Base-by-base conservation (phyloP, 1,284 basidiomycete species). In the Taiwanofungus camphoratus region DNA sequence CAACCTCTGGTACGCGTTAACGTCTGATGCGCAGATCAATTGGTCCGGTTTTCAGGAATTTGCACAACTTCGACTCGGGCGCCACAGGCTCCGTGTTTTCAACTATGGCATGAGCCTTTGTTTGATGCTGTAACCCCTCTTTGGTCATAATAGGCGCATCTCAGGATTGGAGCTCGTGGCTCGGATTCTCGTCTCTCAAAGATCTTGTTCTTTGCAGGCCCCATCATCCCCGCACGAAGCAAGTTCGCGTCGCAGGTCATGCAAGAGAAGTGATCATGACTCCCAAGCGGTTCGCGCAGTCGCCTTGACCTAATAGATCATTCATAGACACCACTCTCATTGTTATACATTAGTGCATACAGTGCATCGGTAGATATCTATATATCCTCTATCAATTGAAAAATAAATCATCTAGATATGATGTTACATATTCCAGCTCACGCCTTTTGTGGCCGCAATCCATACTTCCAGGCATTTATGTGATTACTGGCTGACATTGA, bases 11-110 rank as follows among this genome's bases (percentile, higher is more conserved):
- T 21, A 7, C 19, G 34, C 23, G 16, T 29, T 20, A n/a, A 15
- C 3, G 42, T 15, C 19, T n/a, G n/a, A 18, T 20, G 19, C 26
- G 3, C 50, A 83, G 81, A 51, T 80, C 83, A 0, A 69, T 87
- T 19, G 65, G 74, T 0, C 76, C 74, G 6, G 72, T 82, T 18
- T 88, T 87, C 54, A 51, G 58, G 20, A 68, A 65, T 11, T 64
- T 90, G 0, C 82, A 91, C 55, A 59, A 69, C 22, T 92, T 90
- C 62, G 76, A 73, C 45, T 70, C 72, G 11, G 81, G 81, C 0
- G 62, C 82, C 53, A 66, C 77, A 1, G 87, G 87, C 9, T 71
- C 76, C 0, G 70, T 77, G 0, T 90, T 85, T 57, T 40, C 74
- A 4, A 62, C 77, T 0, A 67, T 82, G 54, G 62, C 73, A 86